These are phyloP conservation scores for Termitomyces sp. DNA, from an alignment of 768 basidiomycete genomes.

Conservation along the genomic window DNA sequence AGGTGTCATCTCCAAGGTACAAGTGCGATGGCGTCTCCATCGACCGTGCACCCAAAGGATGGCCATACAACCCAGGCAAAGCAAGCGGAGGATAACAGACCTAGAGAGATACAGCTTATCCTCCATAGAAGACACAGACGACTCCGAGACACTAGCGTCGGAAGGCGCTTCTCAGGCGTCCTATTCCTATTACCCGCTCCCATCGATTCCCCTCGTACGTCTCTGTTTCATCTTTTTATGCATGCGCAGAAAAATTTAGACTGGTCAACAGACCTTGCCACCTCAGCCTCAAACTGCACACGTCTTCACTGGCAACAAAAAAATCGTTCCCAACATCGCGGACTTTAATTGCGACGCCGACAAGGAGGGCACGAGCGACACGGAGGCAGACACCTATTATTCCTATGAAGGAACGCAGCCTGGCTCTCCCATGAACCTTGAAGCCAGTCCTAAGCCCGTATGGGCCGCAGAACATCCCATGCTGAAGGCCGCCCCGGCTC, in stretches of 20 bases:
- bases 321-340: slow-evolving; percentile 15
- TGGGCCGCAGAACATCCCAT: neutral
- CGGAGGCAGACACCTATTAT: slow-evolving; percentile 9
- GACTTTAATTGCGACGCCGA: slow-evolving; percentile 5
- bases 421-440: neutral
- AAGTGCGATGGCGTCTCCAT: slow-evolving; percentile 1
- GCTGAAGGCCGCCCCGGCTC: neutral
- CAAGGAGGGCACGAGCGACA: slow-evolving; percentile 5
- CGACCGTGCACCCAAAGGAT: slow-evolving; percentile 4
- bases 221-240: neutral
- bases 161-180: neutral
- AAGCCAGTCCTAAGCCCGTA: neutral
- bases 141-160: slow-evolving; percentile 7
- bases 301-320: slow-evolving; percentile 3
- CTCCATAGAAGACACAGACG: slow-evolving; percentile 6
- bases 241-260: neutral
- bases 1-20: neutral
- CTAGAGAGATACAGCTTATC: slow-evolving; percentile 2
- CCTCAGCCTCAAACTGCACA: neutral
- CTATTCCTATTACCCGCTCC: neutral
- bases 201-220: neutral
- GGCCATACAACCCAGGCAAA: neutral
- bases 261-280: neutral
- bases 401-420: slow-evolving; percentile 6
- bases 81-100: slow-evolving; percentile 1